Percentiles rank a stretch among this genome's conserved stretches.
phyloP scores from a whole-genome alignment of 176 grass and related monocot species.

The Eragrostis curvula region DNA sequence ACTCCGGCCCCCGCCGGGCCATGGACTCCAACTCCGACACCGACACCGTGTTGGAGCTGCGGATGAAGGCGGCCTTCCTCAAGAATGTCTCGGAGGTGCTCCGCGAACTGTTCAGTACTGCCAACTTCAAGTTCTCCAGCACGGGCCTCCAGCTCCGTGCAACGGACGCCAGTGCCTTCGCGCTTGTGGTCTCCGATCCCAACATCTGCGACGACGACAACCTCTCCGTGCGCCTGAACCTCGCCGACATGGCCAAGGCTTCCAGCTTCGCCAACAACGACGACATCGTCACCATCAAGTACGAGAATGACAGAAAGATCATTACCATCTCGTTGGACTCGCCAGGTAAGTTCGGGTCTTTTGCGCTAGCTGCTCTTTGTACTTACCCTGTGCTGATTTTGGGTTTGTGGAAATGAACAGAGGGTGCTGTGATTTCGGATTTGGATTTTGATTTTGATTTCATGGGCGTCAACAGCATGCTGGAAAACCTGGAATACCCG shows the following conservation, averaged over 20 bases:
- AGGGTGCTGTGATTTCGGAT: background rate
- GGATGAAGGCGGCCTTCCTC: background rate
- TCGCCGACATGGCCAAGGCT: constrained; percentile 8
- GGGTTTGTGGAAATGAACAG: constrained; percentile 28
- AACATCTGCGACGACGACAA: background rate
- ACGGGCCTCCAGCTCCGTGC: background rate
- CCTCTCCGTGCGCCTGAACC: background rate
- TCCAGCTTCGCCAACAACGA: background rate
- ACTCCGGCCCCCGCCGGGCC: background rate
- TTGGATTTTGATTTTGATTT: background rate
- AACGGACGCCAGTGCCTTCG: background rate
- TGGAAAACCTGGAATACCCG: background rate
- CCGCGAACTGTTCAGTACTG: background rate
- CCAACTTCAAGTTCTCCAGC: background rate
- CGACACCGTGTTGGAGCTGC: no score
- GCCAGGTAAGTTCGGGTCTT: background rate
- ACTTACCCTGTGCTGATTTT: constrained; percentile 16
- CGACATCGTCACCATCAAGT: background rate
- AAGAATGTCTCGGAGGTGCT: background rate
- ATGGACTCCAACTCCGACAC: background rate
- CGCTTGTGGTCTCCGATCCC: background rate
- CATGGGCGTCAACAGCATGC: background rate
- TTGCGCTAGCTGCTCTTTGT: constrained; percentile 5
- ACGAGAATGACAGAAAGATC: background rate
- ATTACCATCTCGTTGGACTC: background rate